Base-by-base conservation (phyloP, 257 asterid genomes). In the Primulina tabacum region DNA sequence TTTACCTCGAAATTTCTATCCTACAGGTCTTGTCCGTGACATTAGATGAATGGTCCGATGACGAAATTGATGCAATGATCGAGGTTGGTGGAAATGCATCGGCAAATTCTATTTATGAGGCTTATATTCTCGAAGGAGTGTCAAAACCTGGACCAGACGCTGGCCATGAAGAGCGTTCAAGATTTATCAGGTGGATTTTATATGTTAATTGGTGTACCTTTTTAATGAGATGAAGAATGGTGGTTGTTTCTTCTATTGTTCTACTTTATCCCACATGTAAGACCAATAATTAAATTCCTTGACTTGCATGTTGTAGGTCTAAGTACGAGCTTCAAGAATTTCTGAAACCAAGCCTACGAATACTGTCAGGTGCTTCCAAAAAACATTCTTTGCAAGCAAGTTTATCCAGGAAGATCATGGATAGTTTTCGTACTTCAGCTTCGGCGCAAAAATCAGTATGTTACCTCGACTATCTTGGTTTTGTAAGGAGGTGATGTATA, bases 51-150 rank as follows among this genome's bases (percentile, higher is more conserved):
- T 94, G 99, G 99, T 88, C 97, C 8, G 92, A 94, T 60, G 96
- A 82, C 70, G 95, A 94, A 79, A 69, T 94, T 68, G 97, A 94
- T 65, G 74, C 96, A 64, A 84, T 94, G 97, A 68, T 92, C 24
- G 99, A 94, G 85, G 92, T 94, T 62, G 97, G 99, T 37, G 99
- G 99, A 79, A 94, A 94, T 83, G 89, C 85, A 43, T 82, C 96
- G 21, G 99, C 99, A 64, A 94, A 94, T 82, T 91, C 99, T 78
- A 94, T 89, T 43, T 94, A 94, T 63, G 99, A 94, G 83, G 97
- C 99, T 77, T 86, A 94, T 75, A 68, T 91, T 76, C 99, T 97
- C 43, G 86, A 88, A 83, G 97, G 97, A 62, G 85, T 86, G 67
- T 71, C 86, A 57, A 94, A 94, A 84, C 97, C 93, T 63, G 83